Conservation (phyloP, 176 grass and related monocot species). For the Oryza glaberrima region DNA sequence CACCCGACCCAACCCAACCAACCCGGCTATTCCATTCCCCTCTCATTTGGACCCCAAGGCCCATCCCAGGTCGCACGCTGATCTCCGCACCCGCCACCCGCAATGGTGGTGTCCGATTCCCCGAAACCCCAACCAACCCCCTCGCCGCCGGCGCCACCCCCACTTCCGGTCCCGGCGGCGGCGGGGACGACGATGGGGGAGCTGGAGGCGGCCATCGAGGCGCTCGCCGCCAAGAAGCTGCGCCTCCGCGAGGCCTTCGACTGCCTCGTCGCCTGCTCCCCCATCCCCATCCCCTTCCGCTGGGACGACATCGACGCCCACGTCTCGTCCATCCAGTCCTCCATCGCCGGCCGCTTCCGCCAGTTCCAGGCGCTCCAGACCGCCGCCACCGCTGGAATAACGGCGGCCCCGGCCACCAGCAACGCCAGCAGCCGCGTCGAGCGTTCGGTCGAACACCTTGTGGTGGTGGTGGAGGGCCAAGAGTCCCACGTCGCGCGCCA, state of each 20-base stretch:
- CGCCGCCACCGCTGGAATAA: not conserved
- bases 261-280: slow-evolving; percentile 39
- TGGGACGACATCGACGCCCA: slow-evolving; percentile 61
- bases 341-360: slow-evolving; percentile 26
- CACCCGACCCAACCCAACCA: too few relatives aligned
- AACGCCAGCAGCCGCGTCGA: not conserved
- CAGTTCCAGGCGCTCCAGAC: not conserved
- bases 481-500: not conserved
- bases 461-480: not conserved
- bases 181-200: slow-evolving; percentile 5
- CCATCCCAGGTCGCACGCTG: not conserved
- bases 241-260: slow-evolving; percentile 52
- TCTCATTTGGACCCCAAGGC: too few relatives aligned
- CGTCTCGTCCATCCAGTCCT: slow-evolving; percentile 50
- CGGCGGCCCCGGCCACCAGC: not conserved
- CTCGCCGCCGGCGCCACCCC: not conserved
- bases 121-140: slow-evolving; percentile 33
- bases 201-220: slow-evolving; percentile 39
- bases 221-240: slow-evolving; percentile 44
- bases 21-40: too few relatives aligned
- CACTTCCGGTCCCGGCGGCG: not conserved
- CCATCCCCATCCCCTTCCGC: slow-evolving; percentile 40
- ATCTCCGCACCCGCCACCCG: not conserved
- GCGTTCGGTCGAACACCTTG: not conserved
- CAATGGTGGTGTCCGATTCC: not conserved